Evolutionary conservation across 202 grass and related monocot species (phyloP).

Genomic region (Schoenoplectus tabernaemontani): DNA sequence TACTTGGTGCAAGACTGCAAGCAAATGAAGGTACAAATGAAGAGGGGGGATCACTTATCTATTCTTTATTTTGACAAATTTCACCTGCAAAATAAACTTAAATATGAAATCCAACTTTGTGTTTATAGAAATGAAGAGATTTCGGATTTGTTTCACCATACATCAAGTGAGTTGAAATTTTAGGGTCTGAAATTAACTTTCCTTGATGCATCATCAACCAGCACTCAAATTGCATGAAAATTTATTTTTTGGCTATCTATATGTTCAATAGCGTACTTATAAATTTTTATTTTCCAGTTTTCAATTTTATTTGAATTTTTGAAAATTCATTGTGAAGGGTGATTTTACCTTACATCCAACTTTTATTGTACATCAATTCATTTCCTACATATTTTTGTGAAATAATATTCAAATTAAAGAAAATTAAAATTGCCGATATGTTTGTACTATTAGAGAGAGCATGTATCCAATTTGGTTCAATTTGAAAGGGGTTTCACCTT

Average conservation of each 20-base stretch:
- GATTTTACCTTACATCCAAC: neutral
- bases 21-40: neutral
- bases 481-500: too few relatives aligned
- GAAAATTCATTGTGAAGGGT: neutral
- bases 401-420: neutral
- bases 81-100: neutral
- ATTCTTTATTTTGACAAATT: neutral
- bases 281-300: neutral
- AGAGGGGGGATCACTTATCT: neutral
- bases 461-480: too few relatives aligned
- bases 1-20: neutral
- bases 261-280: neutral
- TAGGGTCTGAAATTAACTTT: neutral
- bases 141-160: neutral
- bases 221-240: neutral
- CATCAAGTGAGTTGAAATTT: neutral
- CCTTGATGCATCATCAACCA: neutral
- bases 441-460: too few relatives aligned
- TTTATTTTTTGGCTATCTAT: neutral
- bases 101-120: neutral
- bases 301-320: neutral
- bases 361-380: neutral
- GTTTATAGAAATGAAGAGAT: neutral
- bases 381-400: too few relatives aligned
- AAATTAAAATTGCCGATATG: too few relatives aligned